These are phyloP conservation scores for Ceratorhiza oryzae-sativae DNA, from an alignment of 1,284 basidiomycete genomes.

Conservation along the genomic window DNA sequence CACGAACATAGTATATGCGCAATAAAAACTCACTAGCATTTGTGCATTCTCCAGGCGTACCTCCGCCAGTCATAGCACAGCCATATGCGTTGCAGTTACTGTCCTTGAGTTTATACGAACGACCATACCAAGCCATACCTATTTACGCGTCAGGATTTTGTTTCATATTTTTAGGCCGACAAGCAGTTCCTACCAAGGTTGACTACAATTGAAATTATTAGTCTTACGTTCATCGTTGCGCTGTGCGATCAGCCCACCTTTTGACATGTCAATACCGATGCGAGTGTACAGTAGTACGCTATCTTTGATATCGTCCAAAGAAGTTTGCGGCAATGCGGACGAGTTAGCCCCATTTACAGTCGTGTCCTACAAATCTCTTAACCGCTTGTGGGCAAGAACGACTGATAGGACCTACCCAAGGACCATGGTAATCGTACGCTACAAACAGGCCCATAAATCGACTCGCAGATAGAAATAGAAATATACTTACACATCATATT, in stretches of 20 bases:
- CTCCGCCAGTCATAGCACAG: slow-evolving; percentile 26
- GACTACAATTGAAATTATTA: neutral
- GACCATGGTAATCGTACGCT: slow-evolving; percentile 28
- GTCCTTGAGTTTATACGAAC: slow-evolving; percentile 10
- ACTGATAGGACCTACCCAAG: neutral
- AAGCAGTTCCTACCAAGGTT: slow-evolving; percentile 4
- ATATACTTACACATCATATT: slow-evolving; percentile 30
- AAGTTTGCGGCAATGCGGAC: slow-evolving; percentile 21
- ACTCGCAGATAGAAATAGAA: no score
- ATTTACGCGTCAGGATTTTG: neutral
- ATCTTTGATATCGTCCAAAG: slow-evolving; percentile 23
- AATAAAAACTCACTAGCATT: slow-evolving; percentile 1
- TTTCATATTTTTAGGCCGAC: neutral
- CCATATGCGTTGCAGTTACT: slow-evolving; percentile 17
- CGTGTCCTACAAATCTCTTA: neutral
- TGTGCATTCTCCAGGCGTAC: slow-evolving; percentile 15
- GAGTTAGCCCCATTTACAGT: slow-evolving; percentile 25
- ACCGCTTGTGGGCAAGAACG: neutral
- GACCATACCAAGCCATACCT: slow-evolving; percentile 29
- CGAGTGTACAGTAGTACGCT: slow-evolving; percentile 21
- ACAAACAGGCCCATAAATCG: neutral
- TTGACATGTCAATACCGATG: slow-evolving; percentile 21
- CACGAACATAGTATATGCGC: neutral
- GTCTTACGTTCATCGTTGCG: neutral
- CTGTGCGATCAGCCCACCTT: neutral